These are phyloP conservation scores for Beta lomatogona DNA, from an alignment of 179 eudicot species.

Conservation along the genomic window DNA sequence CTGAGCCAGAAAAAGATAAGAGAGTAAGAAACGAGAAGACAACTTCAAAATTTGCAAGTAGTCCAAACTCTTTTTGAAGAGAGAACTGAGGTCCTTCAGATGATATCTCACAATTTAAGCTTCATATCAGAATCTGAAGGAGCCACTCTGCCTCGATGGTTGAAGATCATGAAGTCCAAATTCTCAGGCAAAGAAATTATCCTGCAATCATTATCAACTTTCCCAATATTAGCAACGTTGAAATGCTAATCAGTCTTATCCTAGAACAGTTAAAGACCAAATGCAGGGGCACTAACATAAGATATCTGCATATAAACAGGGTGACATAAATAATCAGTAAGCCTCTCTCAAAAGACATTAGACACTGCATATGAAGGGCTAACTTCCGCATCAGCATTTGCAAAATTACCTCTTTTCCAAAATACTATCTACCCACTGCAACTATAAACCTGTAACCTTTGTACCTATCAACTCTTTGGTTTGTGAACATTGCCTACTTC, in stretches of 20 bases:
- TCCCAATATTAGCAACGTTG: not conserved
- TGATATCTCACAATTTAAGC: slow-evolving; percentile 41
- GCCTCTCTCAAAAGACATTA: not conserved
- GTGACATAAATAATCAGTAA: not conserved
- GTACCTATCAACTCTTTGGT: not conserved
- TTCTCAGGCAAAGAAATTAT: slow-evolving; percentile 68
- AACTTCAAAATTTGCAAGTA: not conserved
- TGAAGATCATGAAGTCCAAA: slow-evolving; percentile 90
- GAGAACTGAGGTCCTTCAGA: not conserved
- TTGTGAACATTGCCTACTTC: not conserved
- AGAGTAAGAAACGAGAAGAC: not conserved
- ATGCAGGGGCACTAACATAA: not conserved
- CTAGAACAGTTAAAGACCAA: not conserved
- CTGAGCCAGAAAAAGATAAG: not conserved
- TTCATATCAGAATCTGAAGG: slow-evolving; percentile 48
- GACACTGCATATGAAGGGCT: not conserved
- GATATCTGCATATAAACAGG: not conserved
- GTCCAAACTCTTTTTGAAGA: not conserved
- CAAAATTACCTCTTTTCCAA: not conserved
- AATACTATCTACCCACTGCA: not conserved
- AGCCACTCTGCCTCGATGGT: slow-evolving; percentile 76
- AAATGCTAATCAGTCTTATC: not conserved
- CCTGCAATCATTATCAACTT: slow-evolving; percentile 48
- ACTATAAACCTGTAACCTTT: not conserved
- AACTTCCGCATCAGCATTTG: not conserved